A percentile compares a stretch with the other conserved stretches of the same genome.
Evolutionary conservation across 108 stramenopile genomes (phyloP).

Genomic region (Fistulifera solaris): DNA sequence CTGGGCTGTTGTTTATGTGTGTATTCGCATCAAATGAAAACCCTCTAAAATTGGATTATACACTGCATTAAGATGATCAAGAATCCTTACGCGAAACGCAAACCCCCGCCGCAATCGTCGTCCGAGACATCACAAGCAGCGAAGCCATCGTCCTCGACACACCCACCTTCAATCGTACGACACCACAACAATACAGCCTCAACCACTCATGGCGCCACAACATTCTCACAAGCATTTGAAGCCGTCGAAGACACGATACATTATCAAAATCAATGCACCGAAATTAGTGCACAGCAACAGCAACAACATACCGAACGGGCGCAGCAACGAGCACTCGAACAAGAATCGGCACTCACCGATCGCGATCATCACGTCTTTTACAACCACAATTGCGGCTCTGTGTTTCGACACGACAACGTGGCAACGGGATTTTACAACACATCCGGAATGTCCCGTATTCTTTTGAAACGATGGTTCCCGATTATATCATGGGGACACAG

Average conservation of each 20-base stretch:
- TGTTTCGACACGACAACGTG: slow-evolving; percentile 67
- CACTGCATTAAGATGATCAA: not conserved
- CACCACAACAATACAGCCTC: not conserved
- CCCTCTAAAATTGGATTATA: too few relatives aligned
- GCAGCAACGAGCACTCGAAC: slow-evolving; percentile 33
- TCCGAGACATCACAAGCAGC: not conserved
- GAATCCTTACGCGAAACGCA: slow-evolving; percentile 27
- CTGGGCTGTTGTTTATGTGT: too few relatives aligned
- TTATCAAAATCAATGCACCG: slow-evolving; percentile 16
- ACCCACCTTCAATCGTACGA: not conserved
- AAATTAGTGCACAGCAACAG: not conserved
- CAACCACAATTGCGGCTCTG: slow-evolving; percentile 59
- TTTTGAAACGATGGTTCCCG: slow-evolving; percentile 63
- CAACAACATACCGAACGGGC: slow-evolving; percentile 14
- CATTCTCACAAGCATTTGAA: slow-evolving; percentile 53
- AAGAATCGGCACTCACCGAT: slow-evolving; percentile 9
- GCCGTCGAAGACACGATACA: slow-evolving; percentile 33
- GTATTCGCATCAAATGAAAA: too few relatives aligned
- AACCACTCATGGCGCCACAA: not conserved
- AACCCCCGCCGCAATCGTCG: not conserved
- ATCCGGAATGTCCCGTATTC: slow-evolving; percentile 71
- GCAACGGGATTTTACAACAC: slow-evolving; percentile 53
- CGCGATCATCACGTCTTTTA: slow-evolving; percentile 46
- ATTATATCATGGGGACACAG: slow-evolving; percentile 58
- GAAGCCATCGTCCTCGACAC: slow-evolving; percentile 3